Evolutionary conservation across 2,329 filamentous ascomycete genomes (phyloP).

Genomic region (Zymoseptoria ardabiliae): DNA sequence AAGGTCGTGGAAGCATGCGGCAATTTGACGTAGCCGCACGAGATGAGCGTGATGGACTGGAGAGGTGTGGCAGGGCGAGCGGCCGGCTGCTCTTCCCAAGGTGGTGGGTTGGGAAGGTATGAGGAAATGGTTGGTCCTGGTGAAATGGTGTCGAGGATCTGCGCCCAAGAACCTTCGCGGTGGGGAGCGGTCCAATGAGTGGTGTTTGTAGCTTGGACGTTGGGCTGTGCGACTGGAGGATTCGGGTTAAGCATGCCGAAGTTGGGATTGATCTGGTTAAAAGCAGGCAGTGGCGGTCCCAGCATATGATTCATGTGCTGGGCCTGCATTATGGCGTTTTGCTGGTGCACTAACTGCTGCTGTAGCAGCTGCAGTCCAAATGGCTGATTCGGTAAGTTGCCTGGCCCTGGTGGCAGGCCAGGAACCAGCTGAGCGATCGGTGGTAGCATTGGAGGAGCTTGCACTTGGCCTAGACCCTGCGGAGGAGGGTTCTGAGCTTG

Average conservation of each 20-base stretch:
- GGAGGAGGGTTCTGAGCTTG: not conserved
- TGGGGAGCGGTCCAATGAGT: conserved; percentile 30
- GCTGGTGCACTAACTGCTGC: too few species aligned
- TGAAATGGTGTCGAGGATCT: conserved; percentile 44
- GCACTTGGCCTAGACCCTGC: not conserved
- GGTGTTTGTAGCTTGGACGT: conserved; percentile 2
- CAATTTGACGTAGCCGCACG: conserved; percentile 54
- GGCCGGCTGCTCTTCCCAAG: conserved; percentile 23
- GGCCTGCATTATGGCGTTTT: not conserved
- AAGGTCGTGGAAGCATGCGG: conserved; percentile 16
- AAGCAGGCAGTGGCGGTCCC: not conserved
- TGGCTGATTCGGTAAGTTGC: not conserved
- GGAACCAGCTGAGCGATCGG: not conserved
- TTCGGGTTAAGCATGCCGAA: not conserved
- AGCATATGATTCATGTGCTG: not conserved
- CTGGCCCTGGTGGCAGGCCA: not conserved
- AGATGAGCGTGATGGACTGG: conserved; percentile 46
- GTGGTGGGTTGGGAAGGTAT: conserved; percentile 30
- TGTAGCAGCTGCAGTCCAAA: not conserved
- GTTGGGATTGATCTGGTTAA: not conserved
- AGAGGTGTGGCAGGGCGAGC: conserved; percentile 29
- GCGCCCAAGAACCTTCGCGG: conserved; percentile 44
- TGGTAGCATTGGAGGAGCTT: not conserved
- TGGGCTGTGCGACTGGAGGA: not conserved
- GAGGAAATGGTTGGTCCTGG: conserved; percentile 40